A percentile compares a stretch with the other conserved stretches of the same genome.
Conservation (phyloP, 805 yeast species). For the Lachancea quebecensis region DNA sequence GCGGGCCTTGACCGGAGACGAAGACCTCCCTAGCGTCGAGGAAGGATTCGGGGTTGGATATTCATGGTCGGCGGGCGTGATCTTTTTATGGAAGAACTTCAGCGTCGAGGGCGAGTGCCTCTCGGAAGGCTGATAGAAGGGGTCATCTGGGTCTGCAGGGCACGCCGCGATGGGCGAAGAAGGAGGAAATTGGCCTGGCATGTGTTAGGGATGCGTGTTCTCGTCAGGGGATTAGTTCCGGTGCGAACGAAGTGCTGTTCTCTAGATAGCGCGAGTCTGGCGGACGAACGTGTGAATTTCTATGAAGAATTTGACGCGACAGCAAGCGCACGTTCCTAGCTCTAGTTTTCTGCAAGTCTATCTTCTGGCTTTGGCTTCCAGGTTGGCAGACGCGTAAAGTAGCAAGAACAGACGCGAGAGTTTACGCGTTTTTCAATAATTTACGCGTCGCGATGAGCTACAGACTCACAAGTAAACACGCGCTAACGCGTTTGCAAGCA, state of each 20-base stretch:
- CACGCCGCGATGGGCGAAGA: conserved; percentile 32
- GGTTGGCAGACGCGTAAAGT: conserved; percentile 2
- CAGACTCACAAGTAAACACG: too few species aligned
- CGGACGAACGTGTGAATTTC: too few species aligned
- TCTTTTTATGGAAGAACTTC: conserved; percentile 7
- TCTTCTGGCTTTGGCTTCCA: too few species aligned
- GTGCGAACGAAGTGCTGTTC: too few species aligned
- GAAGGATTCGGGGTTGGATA: conserved; percentile 76
- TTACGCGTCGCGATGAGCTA: not conserved
- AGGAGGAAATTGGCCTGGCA: conserved; percentile 31
- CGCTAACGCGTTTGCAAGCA: too few species aligned
- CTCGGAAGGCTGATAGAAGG: conserved; percentile 11
- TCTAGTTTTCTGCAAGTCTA: too few species aligned
- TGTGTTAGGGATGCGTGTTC: not conserved
- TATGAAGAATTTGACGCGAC: too few species aligned
- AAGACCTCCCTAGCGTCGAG: conserved; percentile 40
- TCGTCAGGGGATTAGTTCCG: too few species aligned
- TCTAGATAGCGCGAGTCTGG: too few species aligned
- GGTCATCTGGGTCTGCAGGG: conserved; percentile 12
- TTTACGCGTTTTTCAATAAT: not conserved
- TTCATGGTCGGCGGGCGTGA: conserved; percentile 22
- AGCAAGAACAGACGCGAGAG: not conserved
- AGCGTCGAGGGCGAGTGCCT: conserved; percentile 17
- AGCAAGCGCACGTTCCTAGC: too few species aligned
- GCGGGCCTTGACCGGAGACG: conserved; percentile 29